Conservation (phyloP, 2,329 filamentous ascomycete species). For the Beauveria brongniartii region DNA sequence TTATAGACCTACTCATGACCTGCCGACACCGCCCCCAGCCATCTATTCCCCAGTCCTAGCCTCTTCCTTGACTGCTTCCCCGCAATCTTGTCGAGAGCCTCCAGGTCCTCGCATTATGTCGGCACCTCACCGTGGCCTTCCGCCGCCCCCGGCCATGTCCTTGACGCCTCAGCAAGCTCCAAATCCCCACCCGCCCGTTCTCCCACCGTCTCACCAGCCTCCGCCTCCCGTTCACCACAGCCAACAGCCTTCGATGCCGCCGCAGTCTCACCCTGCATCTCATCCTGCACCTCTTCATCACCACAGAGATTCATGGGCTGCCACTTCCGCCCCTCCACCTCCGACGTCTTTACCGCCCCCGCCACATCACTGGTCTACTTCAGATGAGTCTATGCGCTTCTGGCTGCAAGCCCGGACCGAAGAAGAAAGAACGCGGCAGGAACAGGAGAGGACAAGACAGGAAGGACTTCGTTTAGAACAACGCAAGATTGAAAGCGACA, state of each 20-base stretch:
- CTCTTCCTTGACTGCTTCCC: background rate
- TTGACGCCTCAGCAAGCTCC: conserved; percentile 34
- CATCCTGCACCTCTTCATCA: conserved; percentile 14
- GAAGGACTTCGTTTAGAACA: conserved; percentile 64
- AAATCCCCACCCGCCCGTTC: conserved; percentile 1
- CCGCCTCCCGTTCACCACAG: conserved; percentile 12
- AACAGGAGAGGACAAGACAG: conserved; percentile 61
- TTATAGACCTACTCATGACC: conserved; percentile 44
- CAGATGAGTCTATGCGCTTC: conserved; percentile 62
- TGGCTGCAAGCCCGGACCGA: conserved; percentile 66
- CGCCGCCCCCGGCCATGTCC: conserved; percentile 51
- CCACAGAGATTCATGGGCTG: conserved; percentile 30
- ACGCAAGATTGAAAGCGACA: conserved; percentile 63
- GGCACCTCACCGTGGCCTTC: conserved; percentile 54
- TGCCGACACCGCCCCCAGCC: conserved; percentile 40
- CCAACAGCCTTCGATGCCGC: conserved; percentile 18
- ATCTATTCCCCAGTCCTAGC: conserved; percentile 38
- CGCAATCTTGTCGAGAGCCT: conserved; percentile 29
- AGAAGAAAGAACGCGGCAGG: conserved; percentile 64
- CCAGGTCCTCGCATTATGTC: conserved; percentile 48
- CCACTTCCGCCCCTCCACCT: conserved; percentile 24
- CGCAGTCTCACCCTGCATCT: conserved; percentile 19
- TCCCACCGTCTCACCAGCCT: conserved; percentile 7
- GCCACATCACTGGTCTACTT: conserved; percentile 57
- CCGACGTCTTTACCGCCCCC: conserved; percentile 52